These are phyloP conservation scores for Pholiota microspora DNA, from an alignment of 768 basidiomycete genomes.

Conservation along the genomic window DNA sequence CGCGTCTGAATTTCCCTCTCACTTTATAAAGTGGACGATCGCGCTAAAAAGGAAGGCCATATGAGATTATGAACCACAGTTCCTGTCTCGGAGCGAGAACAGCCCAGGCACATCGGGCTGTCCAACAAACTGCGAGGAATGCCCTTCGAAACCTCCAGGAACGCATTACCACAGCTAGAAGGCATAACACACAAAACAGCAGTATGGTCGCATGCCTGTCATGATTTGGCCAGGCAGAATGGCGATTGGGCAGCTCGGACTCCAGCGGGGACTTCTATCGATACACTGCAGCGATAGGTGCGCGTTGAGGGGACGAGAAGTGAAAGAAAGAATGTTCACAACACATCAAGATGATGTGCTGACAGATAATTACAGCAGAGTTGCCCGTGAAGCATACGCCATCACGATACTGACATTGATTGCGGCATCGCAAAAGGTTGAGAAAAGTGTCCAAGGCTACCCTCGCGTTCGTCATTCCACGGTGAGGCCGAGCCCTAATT, in stretches of 20 bases:
- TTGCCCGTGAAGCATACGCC: background rate
- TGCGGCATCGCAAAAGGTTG: background rate
- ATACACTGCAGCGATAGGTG: slow-evolving; percentile 1
- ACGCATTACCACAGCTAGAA: slow-evolving; percentile 8
- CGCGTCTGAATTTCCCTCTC: slow-evolving; percentile 5
- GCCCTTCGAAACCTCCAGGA: slow-evolving; percentile 18
- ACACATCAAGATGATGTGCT: slow-evolving; percentile 4
- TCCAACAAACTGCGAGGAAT: slow-evolving; percentile 7
- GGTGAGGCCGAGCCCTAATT: background rate
- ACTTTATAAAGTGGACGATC: slow-evolving; percentile 12
- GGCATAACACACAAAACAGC: slow-evolving; percentile 3
- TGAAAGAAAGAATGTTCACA: slow-evolving; percentile 6
- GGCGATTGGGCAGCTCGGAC: slow-evolving; percentile 10
- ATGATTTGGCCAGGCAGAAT: slow-evolving; percentile 1
- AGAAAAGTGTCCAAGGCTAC: background rate
- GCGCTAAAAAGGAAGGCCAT: background rate
- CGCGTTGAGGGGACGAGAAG: slow-evolving; percentile 13
- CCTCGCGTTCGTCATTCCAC: background rate
- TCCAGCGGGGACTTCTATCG: slow-evolving; percentile 5
- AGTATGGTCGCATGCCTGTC: slow-evolving; percentile 16
- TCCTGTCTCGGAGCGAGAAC: slow-evolving; percentile 1
- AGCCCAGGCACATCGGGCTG: slow-evolving; percentile 19
- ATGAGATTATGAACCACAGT: background rate
- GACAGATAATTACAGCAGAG: slow-evolving; percentile 5
- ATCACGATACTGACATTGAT: too few relatives aligned